Evolutionary conservation across 176 grass and related monocot genomes (phyloP), one percentile per base, ranked within the genome.

Genomic region (Typha latifolia): DNA sequence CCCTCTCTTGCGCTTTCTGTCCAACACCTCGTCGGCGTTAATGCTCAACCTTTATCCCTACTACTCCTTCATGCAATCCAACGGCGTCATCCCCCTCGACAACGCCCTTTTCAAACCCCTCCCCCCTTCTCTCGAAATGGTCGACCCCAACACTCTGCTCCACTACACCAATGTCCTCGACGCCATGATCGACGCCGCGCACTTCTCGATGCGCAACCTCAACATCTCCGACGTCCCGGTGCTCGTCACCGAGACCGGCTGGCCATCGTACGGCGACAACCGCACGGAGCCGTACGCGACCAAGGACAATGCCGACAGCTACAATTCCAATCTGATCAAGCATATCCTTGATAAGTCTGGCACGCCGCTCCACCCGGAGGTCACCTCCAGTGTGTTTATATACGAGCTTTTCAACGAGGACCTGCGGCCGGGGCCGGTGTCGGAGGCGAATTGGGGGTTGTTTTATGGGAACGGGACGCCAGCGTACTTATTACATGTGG

Each of bases 341-440:
- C 94, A 99, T 43, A 55, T 99, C 22, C 53, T 76, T 32, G 89
- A 80, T 69, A 75, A 66, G 67, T 64, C 86, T 7, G 94, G 94
- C 37, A 99, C 94, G 70, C 94, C 94, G n/a, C 83, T 88, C 79
- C 72, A 70, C 16, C 94, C 89, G 2, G 89, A 79, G 53, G 48
- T 73, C 51, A 90, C 91, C 51, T 62, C 86, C 0, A 87, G 81
- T 82, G 80, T 76, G 0, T 99, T 89, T 75, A 84, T 99, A 73
- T 99, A 99, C 67, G 94, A 99, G 86, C 78, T 99, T 20, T 99
- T 99, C 80, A 78, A 99, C 73, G 94, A 99, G 81, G 94, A 99
- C 69, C 82, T 99, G 75, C 77, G 76, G 0, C 86, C 86, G 13
- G 94, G 94, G 4, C 89, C 86, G 19, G 64, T 85, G 53, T 99